A percentile compares a stretch with the other conserved stretches of the same genome.
Evolutionary conservation across 768 basidiomycete genomes (phyloP).

Genomic region (Amyloporia xantha): DNA sequence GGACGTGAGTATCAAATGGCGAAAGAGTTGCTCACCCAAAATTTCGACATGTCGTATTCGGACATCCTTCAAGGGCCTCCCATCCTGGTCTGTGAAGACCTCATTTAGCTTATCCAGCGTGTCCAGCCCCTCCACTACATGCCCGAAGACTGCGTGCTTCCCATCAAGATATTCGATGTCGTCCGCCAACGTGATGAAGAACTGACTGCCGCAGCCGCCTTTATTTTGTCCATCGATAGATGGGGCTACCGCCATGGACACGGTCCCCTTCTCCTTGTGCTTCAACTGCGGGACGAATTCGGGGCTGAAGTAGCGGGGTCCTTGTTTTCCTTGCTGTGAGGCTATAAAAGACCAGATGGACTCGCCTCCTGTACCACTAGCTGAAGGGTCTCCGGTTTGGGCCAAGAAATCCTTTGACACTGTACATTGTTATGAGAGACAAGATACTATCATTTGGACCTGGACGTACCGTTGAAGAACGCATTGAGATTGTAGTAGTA

Average conservation of each 20-base stretch:
- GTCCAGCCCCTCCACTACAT: conserved; percentile 90
- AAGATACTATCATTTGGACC: not conserved
- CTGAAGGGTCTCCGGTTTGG: conserved; percentile 93
- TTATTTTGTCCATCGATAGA: conserved; percentile 46
- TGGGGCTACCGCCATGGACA: conserved; percentile 98
- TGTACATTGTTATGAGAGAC: conserved; percentile 24
- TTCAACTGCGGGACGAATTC: conserved; percentile 78
- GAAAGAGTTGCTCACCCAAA: conserved; percentile 63
- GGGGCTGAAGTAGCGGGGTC: conserved; percentile 82
- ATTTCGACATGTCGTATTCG: conserved; percentile 94
- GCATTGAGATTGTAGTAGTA: conserved; percentile 97
- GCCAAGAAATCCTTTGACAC: conserved; percentile 98
- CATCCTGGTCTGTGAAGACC: conserved; percentile 80
- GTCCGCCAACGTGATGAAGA: conserved; percentile 90
- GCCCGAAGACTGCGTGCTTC: conserved; percentile 87
- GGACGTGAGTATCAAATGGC: not conserved
- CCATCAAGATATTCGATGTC: conserved; percentile 94
- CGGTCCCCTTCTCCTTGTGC: conserved; percentile 78
- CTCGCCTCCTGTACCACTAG: conserved; percentile 90
- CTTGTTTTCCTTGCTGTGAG: conserved; percentile 32
- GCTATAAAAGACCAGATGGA: conserved; percentile 76
- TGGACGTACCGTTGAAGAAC: conserved; percentile 88
- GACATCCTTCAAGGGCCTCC: conserved; percentile 89
- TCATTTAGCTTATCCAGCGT: conserved; percentile 92
- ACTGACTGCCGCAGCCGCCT: conserved; percentile 91